phyloP scores from a whole-genome alignment of 805 yeast genomes.

The Ogataea thermomethanolica region DNA sequence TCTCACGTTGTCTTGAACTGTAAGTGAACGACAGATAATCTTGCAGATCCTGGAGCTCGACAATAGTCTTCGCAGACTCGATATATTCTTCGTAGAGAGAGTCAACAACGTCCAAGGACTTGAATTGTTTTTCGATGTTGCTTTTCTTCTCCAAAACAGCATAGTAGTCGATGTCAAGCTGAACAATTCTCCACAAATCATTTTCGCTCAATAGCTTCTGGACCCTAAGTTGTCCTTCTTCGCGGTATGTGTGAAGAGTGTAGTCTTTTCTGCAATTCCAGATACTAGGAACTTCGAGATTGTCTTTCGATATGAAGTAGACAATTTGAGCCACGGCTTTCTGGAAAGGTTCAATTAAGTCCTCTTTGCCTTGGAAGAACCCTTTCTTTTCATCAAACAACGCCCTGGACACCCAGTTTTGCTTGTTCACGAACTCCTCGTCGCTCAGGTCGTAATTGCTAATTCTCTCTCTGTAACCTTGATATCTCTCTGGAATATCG shows the following conservation, averaged over 20 bases:
- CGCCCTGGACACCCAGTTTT: conserved; percentile 73
- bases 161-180: conserved; percentile 84
- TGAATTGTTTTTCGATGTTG: conserved; percentile 50
- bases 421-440: conserved; percentile 68
- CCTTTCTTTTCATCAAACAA: conserved; percentile 54
- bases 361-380: conserved; percentile 34
- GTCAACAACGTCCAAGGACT: conserved; percentile 55
- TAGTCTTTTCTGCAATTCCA: conserved; percentile 95
- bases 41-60: conserved; percentile 81
- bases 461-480: conserved; percentile 66
- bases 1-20: conserved; percentile 54
- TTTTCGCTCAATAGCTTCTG: conserved; percentile 65
- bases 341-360: conserved; percentile 49
- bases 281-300: conserved; percentile 89
- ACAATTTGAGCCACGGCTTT: conserved; percentile 69
- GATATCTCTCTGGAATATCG: conserved; percentile 92
- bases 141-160: conserved; percentile 73
- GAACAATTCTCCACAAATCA: conserved; percentile 89
- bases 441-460: conserved; percentile 64
- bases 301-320: conserved; percentile 70
- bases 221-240: conserved; percentile 41
- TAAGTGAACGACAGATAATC: conserved; percentile 78
- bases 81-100: conserved; percentile 54
- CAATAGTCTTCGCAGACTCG: conserved; percentile 55
- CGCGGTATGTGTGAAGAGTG: conserved; percentile 51